A percentile compares a stretch with the other conserved stretches of the same genome.
Evolutionary conservation across 2,329 filamentous ascomycete genomes (phyloP).

Genomic region (Sphaceloma murrayae): DNA sequence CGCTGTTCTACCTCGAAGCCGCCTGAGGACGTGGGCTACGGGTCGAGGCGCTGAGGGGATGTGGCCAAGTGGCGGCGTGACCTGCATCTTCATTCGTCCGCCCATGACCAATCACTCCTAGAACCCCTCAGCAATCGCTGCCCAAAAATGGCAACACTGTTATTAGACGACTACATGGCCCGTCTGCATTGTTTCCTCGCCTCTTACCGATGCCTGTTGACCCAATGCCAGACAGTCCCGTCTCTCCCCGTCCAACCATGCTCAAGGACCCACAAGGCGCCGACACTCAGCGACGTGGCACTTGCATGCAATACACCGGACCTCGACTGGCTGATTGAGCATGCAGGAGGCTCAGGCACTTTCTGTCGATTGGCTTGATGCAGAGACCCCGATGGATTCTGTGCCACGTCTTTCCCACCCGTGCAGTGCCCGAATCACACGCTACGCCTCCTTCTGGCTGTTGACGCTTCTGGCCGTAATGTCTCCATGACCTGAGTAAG

Average conservation of each 20-base stretch:
- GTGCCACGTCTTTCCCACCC: slow-evolving; percentile 8
- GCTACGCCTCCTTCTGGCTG: background rate
- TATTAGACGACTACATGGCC: background rate
- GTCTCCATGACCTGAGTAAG: slow-evolving; percentile 9
- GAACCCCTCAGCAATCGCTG: too few species aligned
- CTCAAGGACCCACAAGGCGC: slow-evolving; percentile 1
- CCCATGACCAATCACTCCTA: too few species aligned
- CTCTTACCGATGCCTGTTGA: background rate
- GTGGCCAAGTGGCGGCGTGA: slow-evolving; percentile 1
- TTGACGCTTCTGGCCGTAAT: slow-evolving; percentile 15
- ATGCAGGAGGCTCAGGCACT: too few species aligned
- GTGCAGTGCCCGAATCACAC: slow-evolving; percentile 8
- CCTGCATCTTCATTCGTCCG: background rate
- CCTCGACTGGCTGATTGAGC: slow-evolving; percentile 1
- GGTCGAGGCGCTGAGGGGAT: slow-evolving; percentile 13
- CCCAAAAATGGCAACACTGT: background rate
- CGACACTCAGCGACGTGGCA: slow-evolving; percentile 10
- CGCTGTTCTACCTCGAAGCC: too few species aligned
- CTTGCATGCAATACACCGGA: slow-evolving; percentile 6
- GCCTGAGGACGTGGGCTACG: slow-evolving; percentile 11
- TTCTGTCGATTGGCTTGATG: slow-evolving; percentile 13
- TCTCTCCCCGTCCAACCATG: slow-evolving; percentile 2
- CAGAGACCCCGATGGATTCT: background rate
- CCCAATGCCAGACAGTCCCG: slow-evolving; percentile 3
- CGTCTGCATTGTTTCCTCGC: background rate